A percentile compares a stretch with the other conserved stretches of the same genome.
Evolutionary conservation across 768 basidiomycete species (phyloP).

Genomic region (Trametes elegans): DNA sequence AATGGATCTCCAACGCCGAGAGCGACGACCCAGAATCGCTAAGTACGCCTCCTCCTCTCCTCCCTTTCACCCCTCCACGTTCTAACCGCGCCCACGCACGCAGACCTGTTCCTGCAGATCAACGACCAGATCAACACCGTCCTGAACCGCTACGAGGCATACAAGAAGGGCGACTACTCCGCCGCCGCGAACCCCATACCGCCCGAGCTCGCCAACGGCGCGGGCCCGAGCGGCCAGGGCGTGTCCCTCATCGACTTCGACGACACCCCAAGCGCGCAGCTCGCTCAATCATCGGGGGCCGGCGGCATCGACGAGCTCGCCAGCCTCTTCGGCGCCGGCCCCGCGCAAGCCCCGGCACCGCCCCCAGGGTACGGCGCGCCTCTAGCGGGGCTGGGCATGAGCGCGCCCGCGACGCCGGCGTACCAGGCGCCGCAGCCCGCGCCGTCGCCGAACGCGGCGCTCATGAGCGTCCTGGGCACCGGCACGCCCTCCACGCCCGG

Average conservation of each 20-base stretch:
- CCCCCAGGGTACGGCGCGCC: background rate
- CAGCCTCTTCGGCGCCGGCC: conserved; percentile 48
- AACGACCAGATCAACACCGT: conserved; percentile 98
- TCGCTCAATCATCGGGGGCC: conserved; percentile 21
- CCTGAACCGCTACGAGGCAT: conserved; percentile 86
- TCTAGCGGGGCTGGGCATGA: conserved; percentile 12
- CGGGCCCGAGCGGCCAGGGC: conserved; percentile 23
- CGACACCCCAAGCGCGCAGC: conserved; percentile 39
- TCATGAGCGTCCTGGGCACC: background rate
- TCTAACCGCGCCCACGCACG: background rate
- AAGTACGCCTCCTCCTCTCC: conserved; percentile 43
- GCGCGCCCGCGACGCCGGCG: conserved; percentile 5
- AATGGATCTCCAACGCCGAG: conserved; percentile 95
- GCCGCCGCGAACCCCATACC: conserved; percentile 70
- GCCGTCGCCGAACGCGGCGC: background rate
- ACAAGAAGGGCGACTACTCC: conserved; percentile 86
- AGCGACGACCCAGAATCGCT: conserved; percentile 87
- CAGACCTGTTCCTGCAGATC: conserved; percentile 91
- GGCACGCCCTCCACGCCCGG: background rate
- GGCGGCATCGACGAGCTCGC: conserved; percentile 56
- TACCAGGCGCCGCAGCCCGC: conserved; percentile 8
- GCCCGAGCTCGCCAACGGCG: conserved; percentile 45
- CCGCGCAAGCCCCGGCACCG: conserved; percentile 3
- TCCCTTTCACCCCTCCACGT: background rate
- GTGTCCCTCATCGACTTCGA: conserved; percentile 79